Conservation (phyloP, 2,329 filamentous ascomycete genomes). For the Fusarium sp. region DNA sequence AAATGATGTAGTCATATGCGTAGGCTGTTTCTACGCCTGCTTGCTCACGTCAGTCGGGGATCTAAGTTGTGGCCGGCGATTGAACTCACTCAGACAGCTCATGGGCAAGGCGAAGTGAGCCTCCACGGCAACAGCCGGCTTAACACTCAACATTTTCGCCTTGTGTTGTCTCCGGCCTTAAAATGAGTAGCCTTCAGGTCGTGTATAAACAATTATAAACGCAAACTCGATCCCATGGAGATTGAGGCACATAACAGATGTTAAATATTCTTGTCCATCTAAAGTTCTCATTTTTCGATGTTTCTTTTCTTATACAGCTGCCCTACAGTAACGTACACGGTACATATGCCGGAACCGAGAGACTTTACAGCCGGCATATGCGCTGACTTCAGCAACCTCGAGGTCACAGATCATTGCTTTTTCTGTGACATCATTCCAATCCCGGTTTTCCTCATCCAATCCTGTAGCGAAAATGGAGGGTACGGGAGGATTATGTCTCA, state of each 20-base stretch:
- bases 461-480: background rate
- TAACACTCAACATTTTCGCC: background rate
- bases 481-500: background rate
- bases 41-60: background rate
- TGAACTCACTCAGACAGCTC: background rate
- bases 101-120: background rate
- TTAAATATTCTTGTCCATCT: background rate
- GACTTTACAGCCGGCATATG: background rate
- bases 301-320: background rate
- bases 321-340: background rate
- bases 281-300: too few relatives aligned
- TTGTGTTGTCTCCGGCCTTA: accelerated
- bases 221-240: background rate
- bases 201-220: background rate
- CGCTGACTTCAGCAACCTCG: background rate
- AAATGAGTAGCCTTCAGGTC: background rate
- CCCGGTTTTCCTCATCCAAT: background rate
- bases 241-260: background rate
- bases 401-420: background rate
- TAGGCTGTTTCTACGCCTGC: background rate
- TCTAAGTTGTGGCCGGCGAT: too few relatives aligned
- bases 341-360: background rate
- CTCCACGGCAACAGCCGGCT: background rate
- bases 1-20: slow-evolving; percentile 16
- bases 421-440: background rate